phyloP scores from a whole-genome alignment of 768 basidiomycete genomes.

The Termitomyces heimii region DNA sequence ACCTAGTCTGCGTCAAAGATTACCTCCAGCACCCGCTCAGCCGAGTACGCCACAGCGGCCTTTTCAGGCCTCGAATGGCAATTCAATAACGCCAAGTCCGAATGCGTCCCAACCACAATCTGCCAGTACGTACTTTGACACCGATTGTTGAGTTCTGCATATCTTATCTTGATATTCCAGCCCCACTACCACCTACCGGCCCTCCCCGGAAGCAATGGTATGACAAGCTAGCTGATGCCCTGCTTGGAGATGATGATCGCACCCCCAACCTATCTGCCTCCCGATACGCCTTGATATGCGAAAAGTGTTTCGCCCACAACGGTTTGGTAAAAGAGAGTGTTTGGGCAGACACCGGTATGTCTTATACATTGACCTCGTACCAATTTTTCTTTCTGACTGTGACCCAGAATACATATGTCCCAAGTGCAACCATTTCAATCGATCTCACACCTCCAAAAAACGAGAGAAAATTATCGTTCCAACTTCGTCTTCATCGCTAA shows the following conservation, averaged over 20 bases:
- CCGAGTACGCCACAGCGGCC: slow-evolving; percentile 21
- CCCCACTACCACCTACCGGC: slow-evolving; percentile 25
- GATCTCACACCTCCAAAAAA: slow-evolving; percentile 34
- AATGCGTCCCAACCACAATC: slow-evolving; percentile 4
- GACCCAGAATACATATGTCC: slow-evolving; percentile 76
- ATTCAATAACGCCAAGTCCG: slow-evolving; percentile 1
- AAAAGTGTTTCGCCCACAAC: slow-evolving; percentile 83
- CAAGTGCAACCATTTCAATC: slow-evolving; percentile 83
- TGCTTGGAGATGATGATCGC: slow-evolving; percentile 74
- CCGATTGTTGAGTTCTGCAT: neutral
- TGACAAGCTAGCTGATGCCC: slow-evolving; percentile 82
- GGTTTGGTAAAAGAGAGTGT: slow-evolving; percentile 79
- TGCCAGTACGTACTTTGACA: slow-evolving; percentile 3
- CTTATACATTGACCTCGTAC: neutral
- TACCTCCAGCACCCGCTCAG: slow-evolving; percentile 16
- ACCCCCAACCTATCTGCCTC: slow-evolving; percentile 35
- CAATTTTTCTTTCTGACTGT: neutral
- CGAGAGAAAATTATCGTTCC: slow-evolving; percentile 15
- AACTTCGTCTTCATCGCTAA: slow-evolving; percentile 12
- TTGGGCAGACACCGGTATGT: slow-evolving; percentile 81
- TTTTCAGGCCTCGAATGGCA: slow-evolving; percentile 18
- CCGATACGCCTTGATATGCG: slow-evolving; percentile 84
- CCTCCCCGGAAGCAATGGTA: slow-evolving; percentile 74
- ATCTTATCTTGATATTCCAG: neutral
- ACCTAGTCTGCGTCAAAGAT: slow-evolving; percentile 39